Evolutionary conservation across 768 basidiomycete species (phyloP).

Genomic region (Termitomyces sp.): DNA sequence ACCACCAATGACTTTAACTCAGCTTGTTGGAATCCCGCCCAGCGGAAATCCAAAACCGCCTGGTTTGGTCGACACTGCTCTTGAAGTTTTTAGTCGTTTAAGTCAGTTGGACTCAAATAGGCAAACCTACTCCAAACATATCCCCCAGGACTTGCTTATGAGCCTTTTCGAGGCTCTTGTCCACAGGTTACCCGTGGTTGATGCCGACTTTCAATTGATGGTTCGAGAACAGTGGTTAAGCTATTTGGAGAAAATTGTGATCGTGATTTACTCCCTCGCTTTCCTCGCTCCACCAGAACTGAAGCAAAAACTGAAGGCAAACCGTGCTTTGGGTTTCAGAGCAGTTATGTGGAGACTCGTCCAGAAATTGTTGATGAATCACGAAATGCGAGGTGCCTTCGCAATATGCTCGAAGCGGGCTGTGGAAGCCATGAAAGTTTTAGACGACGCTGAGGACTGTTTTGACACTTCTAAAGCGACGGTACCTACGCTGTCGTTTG

Average conservation of each 20-base stretch:
- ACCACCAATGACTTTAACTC: conserved; percentile 54
- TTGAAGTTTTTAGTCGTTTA: conserved; percentile 81
- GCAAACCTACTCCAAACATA: conserved; percentile 54
- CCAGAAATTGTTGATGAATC: conserved; percentile 51
- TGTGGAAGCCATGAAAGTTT: conserved; percentile 70
- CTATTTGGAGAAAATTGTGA: conserved; percentile 71
- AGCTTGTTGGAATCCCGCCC: conserved; percentile 41
- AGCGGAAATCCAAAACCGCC: conserved; percentile 46
- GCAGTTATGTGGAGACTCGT: conserved; percentile 67
- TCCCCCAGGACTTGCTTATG: conserved; percentile 56
- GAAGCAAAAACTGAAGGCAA: conserved; percentile 63
- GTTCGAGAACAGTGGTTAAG: conserved; percentile 65
- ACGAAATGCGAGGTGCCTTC: conserved; percentile 49
- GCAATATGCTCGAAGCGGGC: conserved; percentile 56
- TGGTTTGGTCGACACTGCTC: conserved; percentile 61
- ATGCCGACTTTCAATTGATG: conserved; percentile 66
- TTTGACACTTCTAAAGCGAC: conserved; percentile 63
- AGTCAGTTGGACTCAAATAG: conserved; percentile 77
- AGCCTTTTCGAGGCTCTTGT: conserved; percentile 64
- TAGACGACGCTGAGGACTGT: conserved; percentile 71
- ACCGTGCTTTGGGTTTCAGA: conserved; percentile 63
- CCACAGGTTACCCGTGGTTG: conserved; percentile 77
- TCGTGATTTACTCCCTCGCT: conserved; percentile 82
- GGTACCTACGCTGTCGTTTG: conserved; percentile 64
- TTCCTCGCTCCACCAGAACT: conserved; percentile 76